phyloP scores from a whole-genome alignment of 495 filamentous ascomycete species.

The Endocarpon pusillum region DNA sequence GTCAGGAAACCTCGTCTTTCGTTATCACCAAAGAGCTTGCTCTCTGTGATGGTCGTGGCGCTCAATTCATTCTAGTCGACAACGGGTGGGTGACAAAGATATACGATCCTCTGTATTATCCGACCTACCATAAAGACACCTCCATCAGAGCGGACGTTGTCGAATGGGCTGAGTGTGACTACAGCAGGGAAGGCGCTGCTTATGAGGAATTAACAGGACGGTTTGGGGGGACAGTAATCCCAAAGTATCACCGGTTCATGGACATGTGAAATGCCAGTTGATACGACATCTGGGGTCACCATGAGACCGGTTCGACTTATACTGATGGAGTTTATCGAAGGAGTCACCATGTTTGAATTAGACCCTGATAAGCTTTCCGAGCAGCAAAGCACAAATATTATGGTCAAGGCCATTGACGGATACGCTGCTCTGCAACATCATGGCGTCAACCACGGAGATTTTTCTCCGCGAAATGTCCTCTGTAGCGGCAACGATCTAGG shows the following conservation, averaged over 20 bases:
- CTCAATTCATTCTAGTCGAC: not conserved
- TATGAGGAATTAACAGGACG: not conserved
- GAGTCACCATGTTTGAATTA: not conserved
- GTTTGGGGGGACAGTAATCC: not conserved
- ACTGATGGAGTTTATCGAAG: not conserved
- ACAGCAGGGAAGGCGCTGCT: not conserved
- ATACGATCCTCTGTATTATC: not conserved
- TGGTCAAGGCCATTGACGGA: conserved; percentile 1
- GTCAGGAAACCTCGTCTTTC: not conserved
- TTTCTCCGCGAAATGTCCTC: not conserved
- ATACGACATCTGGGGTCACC: not conserved
- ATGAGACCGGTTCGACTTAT: not conserved
- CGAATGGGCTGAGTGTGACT: not conserved
- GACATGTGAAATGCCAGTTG: not conserved
- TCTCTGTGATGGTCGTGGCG: not conserved
- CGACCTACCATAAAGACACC: not conserved
- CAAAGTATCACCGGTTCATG: not conserved
- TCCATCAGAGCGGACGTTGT: not conserved
- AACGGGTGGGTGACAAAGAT: not conserved
- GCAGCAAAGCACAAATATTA: not conserved
- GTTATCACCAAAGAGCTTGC: not conserved
- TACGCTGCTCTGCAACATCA: not conserved
- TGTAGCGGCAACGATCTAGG: not conserved
- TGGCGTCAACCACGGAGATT: not conserved
- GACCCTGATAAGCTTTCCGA: not conserved